phyloP scores from a whole-genome alignment of 164 flowering plant genomes.

The Vitis vinifera region ASM3070453v1 NC_081815.1:1198001-1198500 shows the following conservation, averaged over 20 bases:
- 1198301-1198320: constrained; percentile 18
- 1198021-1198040: constrained; percentile 61
- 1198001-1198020: constrained; percentile 41
- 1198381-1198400: constrained; percentile 1
- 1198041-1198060: constrained; percentile 81
- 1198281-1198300: constrained; percentile 16
- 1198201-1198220: constrained; percentile 89
- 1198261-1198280: constrained; percentile 12
- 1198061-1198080: constrained; percentile 83
- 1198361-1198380: constrained; percentile 7
- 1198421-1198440: not conserved
- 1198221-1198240: constrained; percentile 50
- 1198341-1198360: constrained; percentile 12
- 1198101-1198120: constrained; percentile 98
- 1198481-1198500: too few relatives aligned
- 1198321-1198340: constrained; percentile 14
- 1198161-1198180: constrained; percentile 86
- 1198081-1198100: constrained; percentile 78
- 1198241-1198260: not conserved
- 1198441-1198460: not conserved
- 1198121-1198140: constrained; percentile 86
- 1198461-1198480: constrained; percentile 1
- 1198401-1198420: constrained; percentile 12
- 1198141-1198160: constrained; percentile 92
- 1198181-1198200: constrained; percentile 95